Conservation (phyloP, 139 green algal genomes). For the Gonium pectorale region DNA sequence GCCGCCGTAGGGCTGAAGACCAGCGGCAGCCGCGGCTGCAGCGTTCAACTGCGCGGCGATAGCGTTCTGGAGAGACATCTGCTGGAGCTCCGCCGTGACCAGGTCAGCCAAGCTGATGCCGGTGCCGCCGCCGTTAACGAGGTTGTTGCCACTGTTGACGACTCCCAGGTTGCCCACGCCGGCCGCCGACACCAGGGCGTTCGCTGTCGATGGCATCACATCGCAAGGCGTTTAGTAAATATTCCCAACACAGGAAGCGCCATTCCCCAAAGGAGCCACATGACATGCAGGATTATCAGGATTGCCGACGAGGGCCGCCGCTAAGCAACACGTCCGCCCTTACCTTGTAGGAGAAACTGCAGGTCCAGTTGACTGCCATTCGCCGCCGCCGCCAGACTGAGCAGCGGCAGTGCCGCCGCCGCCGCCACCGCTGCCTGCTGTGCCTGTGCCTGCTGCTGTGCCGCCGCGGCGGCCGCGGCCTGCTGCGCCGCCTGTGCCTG, state of each 20-base stretch:
- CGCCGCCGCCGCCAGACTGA: not conserved
- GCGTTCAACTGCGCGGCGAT: conserved; percentile 20
- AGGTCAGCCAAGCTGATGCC: too few relatives aligned
- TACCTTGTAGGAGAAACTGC: conserved; percentile 29
- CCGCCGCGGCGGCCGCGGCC: too few relatives aligned
- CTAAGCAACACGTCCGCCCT: not conserved
- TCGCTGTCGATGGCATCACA: too few relatives aligned
- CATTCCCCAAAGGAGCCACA: too few relatives aligned
- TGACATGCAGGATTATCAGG: too few relatives aligned
- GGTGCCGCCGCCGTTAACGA: too few relatives aligned
- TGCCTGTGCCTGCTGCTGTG: not conserved
- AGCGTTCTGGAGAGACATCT: conserved; percentile 31
- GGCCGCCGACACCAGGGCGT: conserved; percentile 15
- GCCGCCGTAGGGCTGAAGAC: not conserved
- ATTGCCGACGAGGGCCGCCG: not conserved
- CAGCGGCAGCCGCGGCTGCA: not conserved
- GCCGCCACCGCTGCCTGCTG: conserved; percentile 15
- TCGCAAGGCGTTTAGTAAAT: too few relatives aligned
- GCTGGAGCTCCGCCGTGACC: conserved; percentile 34
- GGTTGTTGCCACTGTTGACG: not conserved
- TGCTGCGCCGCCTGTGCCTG: conserved; percentile 3
- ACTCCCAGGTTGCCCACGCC: not conserved
- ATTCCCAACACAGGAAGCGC: too few relatives aligned
- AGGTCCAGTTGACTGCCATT: not conserved
- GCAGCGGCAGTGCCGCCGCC: conserved; percentile 15